Base-by-base conservation (phyloP, 2,329 filamentous ascomycete genomes). In the Ceratocystis cacaofunesta region DNA sequence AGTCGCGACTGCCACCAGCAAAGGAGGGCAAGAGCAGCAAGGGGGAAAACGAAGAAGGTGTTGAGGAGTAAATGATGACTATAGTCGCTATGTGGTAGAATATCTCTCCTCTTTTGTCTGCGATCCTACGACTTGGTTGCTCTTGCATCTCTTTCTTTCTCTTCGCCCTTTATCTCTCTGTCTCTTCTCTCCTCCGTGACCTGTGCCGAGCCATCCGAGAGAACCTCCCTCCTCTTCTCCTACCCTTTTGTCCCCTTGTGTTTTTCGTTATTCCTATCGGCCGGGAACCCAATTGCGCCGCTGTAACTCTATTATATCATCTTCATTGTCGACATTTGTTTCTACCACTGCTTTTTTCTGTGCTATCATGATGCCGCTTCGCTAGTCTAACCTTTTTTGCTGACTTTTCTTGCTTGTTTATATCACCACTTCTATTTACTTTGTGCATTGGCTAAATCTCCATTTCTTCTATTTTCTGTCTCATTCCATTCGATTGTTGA, bases 1-100 rank as follows among this genome's bases (percentile, higher is more conserved):
- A 80, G 69, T 94, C 66, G 36, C 61, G 55, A 22, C 32, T 68
- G 30, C 64, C 64, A 5, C 81, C 84, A 69, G 79, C 82, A 71
- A 72, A 77, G 58, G 71, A 79, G 69, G 74, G 75, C 68, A 72
- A 77, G 61, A 72, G 75, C 68, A 72, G 76, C 58, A 73, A 77
- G 61, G 74, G 76, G 61, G 73, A 75, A 67, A 70, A 71, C 63
- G 73, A 76, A 36, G 72, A 74, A 43, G 72, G 73, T 67, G 70
- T 74, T 48, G 72, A 74, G 68, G 70, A 69, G 46, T 66, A 64
- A 58, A 12, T 28, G 25, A 7, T 30, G 30, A 30, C 10, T n/a
- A 32, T 22, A 25, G 17, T 10, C 44, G 17, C 28, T 41, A 58
- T 50, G 28, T 22, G 55, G 41, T 63, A 12, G 12, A 15, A 41